Percentiles rank a stretch among this genome's conserved stretches.
Evolutionary conservation across 345 rosid genomes (phyloP).

Genomic region (Syzygium grande): DNA sequence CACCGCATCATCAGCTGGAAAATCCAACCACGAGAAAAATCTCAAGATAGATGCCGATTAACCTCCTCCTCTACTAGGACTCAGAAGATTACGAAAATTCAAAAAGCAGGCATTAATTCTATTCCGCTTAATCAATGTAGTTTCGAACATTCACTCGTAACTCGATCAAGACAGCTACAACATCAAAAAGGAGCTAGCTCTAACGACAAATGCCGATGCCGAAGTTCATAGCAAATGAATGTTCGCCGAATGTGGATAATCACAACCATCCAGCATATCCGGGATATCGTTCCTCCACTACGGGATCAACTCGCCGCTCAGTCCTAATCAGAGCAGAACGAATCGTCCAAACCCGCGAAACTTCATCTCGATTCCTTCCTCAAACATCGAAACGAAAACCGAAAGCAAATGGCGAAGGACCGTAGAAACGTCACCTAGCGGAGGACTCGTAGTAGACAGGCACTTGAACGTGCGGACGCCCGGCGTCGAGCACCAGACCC

Average conservation of each 20-base stretch:
- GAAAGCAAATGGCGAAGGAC: background rate
- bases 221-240: background rate
- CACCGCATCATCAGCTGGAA: conserved; percentile 31
- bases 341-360: background rate
- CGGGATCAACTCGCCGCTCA: background rate
- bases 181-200: background rate
- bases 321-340: background rate
- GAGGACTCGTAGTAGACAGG: conserved; percentile 11
- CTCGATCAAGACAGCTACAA: background rate
- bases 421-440: conserved; percentile 5
- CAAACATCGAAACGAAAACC: background rate
- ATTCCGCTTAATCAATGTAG: background rate
- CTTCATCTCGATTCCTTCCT: background rate
- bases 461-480: conserved; percentile 15
- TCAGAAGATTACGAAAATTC: background rate
- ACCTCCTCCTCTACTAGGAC: background rate
- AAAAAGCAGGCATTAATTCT: background rate
- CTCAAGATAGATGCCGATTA: background rate
- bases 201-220: background rate
- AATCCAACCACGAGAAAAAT: background rate
- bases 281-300: background rate
- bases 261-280: background rate
- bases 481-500: background rate
- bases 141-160: background rate
- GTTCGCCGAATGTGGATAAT: background rate